Evolutionary conservation across 306 rosid species (phyloP).

Genomic region (Citrullus mucosospermus): DNA sequence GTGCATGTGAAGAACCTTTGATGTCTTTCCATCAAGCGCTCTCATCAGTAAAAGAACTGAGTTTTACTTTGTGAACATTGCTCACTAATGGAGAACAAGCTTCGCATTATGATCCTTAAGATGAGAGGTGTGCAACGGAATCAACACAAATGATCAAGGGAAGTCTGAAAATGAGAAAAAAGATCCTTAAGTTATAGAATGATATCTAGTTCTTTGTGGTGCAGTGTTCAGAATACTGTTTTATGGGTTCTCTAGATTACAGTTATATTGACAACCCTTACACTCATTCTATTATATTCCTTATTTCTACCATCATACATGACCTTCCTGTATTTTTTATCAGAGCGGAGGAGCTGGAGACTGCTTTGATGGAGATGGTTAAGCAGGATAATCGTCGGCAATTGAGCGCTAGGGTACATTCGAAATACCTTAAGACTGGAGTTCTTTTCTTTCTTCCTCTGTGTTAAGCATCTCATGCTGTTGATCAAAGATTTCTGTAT

Average conservation of each 20-base stretch:
- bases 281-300: background rate
- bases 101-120: background rate
- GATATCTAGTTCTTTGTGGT: background rate
- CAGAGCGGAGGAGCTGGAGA: slow-evolving; percentile 98
- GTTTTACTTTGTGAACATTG: background rate
- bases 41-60: background rate
- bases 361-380: slow-evolving; percentile 98
- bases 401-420: slow-evolving; percentile 80
- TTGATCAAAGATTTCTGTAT: background rate
- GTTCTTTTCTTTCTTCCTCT: background rate
- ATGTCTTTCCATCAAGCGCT: background rate
- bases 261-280: background rate
- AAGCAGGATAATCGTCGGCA: slow-evolving; percentile 89
- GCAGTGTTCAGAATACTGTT: background rate
- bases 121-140: background rate
- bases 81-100: background rate
- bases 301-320: background rate
- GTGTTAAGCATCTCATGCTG: background rate
- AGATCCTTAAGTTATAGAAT: background rate
- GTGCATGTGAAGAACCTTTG: background rate
- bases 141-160: background rate
- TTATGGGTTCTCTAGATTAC: background rate
- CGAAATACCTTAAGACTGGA: background rate
- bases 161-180: background rate
- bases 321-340: background rate